Conservation (phyloP, 371 early-diverging fungal species). For the Mortierella sp. region DNA sequence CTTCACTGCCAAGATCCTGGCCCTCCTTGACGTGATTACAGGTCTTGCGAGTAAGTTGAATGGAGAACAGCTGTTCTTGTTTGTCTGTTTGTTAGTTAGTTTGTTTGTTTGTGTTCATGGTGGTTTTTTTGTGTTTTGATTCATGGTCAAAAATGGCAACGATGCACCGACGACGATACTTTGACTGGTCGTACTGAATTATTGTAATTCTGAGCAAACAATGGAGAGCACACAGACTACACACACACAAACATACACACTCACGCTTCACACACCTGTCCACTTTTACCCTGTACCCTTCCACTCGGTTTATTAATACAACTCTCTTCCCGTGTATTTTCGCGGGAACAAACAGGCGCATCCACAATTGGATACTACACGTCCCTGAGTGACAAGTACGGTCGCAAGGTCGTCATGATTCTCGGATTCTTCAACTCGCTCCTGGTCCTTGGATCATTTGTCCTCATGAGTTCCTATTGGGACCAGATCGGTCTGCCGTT, state of each 20-base stretch:
- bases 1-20: constrained; percentile 41
- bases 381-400: constrained; percentile 48
- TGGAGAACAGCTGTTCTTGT: not conserved
- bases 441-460: constrained; percentile 7
- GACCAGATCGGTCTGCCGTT: constrained; percentile 41
- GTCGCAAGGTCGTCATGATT: constrained; percentile 25
- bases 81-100: not conserved
- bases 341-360: constrained; percentile 17
- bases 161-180: not conserved
- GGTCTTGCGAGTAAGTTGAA: constrained; percentile 39
- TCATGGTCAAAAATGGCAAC: constrained; percentile 6
- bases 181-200: not conserved
- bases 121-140: not conserved
- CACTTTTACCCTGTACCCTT: not conserved
- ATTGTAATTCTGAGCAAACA: constrained; percentile 1
- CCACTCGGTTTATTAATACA: not conserved
- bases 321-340: not conserved
- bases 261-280: no score
- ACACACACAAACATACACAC: no score
- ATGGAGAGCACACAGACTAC: no score
- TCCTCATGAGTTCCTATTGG: constrained; percentile 41
- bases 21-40: constrained; percentile 37
- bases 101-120: not conserved
- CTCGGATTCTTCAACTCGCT: constrained; percentile 20
- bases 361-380: constrained; percentile 45